Percentiles rank a stretch among this genome's conserved stretches.
phyloP scores from a whole-genome alignment of 495 filamentous ascomycete species.

The Daldinia bambusicola region DNA sequence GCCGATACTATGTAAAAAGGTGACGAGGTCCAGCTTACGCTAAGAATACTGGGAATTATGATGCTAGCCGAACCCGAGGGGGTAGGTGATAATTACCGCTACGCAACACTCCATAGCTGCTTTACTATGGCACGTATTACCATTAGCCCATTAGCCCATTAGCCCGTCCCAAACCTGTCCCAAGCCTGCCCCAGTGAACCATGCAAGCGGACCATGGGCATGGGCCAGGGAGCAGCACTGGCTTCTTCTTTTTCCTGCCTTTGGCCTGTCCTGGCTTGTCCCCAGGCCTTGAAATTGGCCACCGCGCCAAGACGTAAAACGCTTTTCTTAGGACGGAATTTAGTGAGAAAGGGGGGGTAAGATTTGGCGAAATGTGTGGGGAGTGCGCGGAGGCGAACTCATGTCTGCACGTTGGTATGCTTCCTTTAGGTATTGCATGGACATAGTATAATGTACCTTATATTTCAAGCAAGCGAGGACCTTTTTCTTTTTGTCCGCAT shows the following conservation, averaged over 20 bases:
- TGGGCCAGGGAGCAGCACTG: conserved; percentile 34
- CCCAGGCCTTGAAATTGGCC: conserved; percentile 41
- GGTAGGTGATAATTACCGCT: conserved; percentile 24
- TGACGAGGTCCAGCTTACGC: conserved; percentile 10
- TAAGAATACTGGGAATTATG: conserved; percentile 14
- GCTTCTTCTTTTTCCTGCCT: not conserved
- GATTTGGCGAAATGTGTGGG: conserved; percentile 45
- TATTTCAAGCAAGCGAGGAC: conserved; percentile 23
- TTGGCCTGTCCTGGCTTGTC: conserved; percentile 4
- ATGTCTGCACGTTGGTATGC: conserved; percentile 37
- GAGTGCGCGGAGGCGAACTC: conserved; percentile 38
- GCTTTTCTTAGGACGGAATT: conserved; percentile 35
- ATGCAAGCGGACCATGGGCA: conserved; percentile 30
- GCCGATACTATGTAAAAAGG: conserved; percentile 23
- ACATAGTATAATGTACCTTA: conserved; percentile 7
- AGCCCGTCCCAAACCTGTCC: conserved; percentile 17
- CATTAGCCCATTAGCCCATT: conserved; percentile 38
- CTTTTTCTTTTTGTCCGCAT: conserved; percentile 14
- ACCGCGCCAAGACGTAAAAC: conserved; percentile 44
- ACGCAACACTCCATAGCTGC: conserved; percentile 37
- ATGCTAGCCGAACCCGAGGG: conserved; percentile 38
- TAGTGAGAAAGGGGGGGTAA: conserved; percentile 33
- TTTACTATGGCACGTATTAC: conserved; percentile 35
- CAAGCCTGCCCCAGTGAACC: conserved; percentile 12
- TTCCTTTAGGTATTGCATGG: conserved; percentile 1